Conservation (phyloP, 2,329 filamentous ascomycete species). For the Fusarium sp. region DNA sequence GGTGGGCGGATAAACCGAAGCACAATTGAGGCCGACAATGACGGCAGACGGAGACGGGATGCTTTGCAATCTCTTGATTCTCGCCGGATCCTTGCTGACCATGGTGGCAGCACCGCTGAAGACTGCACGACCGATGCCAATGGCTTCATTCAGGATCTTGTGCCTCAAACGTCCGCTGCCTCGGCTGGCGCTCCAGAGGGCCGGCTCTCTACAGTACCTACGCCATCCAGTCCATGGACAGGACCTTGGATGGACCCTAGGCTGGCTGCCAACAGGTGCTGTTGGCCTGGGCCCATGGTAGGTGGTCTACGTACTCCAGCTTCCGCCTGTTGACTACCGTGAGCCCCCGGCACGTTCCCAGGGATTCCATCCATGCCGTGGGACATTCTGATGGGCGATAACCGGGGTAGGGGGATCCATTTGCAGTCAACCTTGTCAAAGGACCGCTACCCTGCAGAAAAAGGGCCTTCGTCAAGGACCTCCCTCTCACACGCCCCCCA, state of each 20-base stretch:
- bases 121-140: conserved; percentile 10
- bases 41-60: conserved; percentile 25
- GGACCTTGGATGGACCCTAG: conserved; percentile 14
- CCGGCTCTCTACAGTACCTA: conserved; percentile 8
- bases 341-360: conserved; percentile 23
- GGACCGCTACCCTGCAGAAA: conserved; percentile 32
- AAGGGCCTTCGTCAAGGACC: not conserved
- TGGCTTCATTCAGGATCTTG: conserved; percentile 4
- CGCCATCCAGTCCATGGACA: not conserved
- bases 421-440: conserved; percentile 14
- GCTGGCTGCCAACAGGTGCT: conserved; percentile 1
- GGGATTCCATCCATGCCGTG: conserved; percentile 29
- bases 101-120: not conserved
- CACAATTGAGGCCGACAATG: conserved; percentile 39
- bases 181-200: conserved; percentile 34
- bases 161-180: conserved; percentile 26
- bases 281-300: conserved; percentile 28
- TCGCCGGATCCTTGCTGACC: conserved; percentile 10
- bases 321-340: conserved; percentile 13
- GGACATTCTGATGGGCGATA: conserved; percentile 26
- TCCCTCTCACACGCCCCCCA: conserved; percentile 13
- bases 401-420: conserved; percentile 18
- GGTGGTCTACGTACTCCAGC: conserved; percentile 25
- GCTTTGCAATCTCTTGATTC: conserved; percentile 22
- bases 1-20: conserved; percentile 35